These are phyloP conservation scores for Akebia trifoliata DNA, from an alignment of 164 flowering plant species.

Conservation along the genomic window DNA sequence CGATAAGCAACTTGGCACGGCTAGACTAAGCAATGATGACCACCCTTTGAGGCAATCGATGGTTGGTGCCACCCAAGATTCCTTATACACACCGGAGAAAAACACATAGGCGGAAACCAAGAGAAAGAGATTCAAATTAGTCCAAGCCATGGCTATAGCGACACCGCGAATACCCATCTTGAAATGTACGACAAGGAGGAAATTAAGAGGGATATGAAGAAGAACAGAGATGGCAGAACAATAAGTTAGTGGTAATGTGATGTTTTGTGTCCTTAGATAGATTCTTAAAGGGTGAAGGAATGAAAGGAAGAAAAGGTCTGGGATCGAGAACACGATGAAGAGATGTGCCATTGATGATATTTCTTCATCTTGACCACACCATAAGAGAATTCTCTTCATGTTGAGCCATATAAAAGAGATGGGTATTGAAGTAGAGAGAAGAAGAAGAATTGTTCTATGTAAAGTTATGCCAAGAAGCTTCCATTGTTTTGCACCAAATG, in stretches of 20 bases:
- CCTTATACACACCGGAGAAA: conserved; percentile 21
- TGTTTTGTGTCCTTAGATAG: conserved; percentile 23
- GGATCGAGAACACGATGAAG: conserved; percentile 26
- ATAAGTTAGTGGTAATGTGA: conserved; percentile 19
- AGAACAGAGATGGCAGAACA: conserved; percentile 19
- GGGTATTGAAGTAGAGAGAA: conserved; percentile 20
- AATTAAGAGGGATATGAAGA: conserved; percentile 18
- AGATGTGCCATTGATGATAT: conserved; percentile 22
- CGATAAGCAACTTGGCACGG: conserved; percentile 30
- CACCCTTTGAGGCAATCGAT: conserved; percentile 23
- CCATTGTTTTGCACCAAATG: conserved; percentile 25
- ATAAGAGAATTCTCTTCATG: conserved; percentile 26
- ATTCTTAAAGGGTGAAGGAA: conserved; percentile 29
- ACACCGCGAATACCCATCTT: conserved; percentile 25
- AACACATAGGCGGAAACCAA: conserved; percentile 6
- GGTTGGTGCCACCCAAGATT: conserved; percentile 24
- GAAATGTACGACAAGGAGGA: conserved; percentile 18
- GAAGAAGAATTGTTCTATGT: conserved; percentile 24
- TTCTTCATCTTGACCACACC: conserved; percentile 27
- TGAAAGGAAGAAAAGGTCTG: conserved; percentile 25
- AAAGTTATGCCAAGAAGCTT: conserved; percentile 23
- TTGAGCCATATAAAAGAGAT: conserved; percentile 25
- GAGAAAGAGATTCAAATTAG: conserved; percentile 15
- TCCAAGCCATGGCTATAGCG: conserved; percentile 25
- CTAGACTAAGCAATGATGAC: conserved; percentile 18